Percentiles rank a stretch among this genome's conserved stretches.
Evolutionary conservation across 768 basidiomycete genomes (phyloP).

Genomic region (Leccinum disarticulatum): DNA sequence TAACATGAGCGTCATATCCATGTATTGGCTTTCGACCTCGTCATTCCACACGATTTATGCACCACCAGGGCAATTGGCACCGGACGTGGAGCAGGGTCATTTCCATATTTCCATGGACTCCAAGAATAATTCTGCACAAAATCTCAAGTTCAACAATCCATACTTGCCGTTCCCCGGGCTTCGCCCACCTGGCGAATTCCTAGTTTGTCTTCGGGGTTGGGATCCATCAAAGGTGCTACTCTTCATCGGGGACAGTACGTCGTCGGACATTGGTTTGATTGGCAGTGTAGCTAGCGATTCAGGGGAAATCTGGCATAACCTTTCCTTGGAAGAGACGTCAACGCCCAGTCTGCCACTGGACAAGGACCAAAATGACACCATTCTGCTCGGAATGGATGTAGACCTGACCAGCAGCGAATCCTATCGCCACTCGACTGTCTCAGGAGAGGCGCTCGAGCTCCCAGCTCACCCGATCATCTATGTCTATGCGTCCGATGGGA

Average conservation of each 20-base stretch:
- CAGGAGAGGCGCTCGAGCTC: slow-evolving; percentile 42
- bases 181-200: slow-evolving; percentile 45
- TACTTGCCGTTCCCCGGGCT: slow-evolving; percentile 46
- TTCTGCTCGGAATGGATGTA: slow-evolving; percentile 59
- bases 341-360: slow-evolving; percentile 66
- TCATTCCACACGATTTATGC: slow-evolving; percentile 69
- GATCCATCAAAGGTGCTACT: slow-evolving; percentile 42
- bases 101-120: slow-evolving; percentile 41
- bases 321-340: slow-evolving; percentile 50
- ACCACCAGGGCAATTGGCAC: slow-evolving; percentile 38
- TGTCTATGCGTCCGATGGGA: slow-evolving; percentile 78
- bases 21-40: slow-evolving; percentile 67
- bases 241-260: slow-evolving; percentile 49
- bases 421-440: slow-evolving; percentile 37
- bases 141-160: slow-evolving; percentile 40
- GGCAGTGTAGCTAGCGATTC: slow-evolving; percentile 31
- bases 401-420: slow-evolving; percentile 58
- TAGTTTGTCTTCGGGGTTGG: slow-evolving; percentile 43
- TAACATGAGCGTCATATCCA: slow-evolving; percentile 46
- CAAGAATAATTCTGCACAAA: slow-evolving; percentile 38
- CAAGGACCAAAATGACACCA: slow-evolving; percentile 67
- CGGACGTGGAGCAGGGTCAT: slow-evolving; percentile 44
- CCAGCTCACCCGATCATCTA: slow-evolving; percentile 65
- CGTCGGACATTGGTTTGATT: slow-evolving; percentile 49
- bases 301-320: slow-evolving; percentile 43